Evolutionary conservation across 2,329 filamentous ascomycete genomes (phyloP).

Genomic region (Aschersonia sp.): DNA sequence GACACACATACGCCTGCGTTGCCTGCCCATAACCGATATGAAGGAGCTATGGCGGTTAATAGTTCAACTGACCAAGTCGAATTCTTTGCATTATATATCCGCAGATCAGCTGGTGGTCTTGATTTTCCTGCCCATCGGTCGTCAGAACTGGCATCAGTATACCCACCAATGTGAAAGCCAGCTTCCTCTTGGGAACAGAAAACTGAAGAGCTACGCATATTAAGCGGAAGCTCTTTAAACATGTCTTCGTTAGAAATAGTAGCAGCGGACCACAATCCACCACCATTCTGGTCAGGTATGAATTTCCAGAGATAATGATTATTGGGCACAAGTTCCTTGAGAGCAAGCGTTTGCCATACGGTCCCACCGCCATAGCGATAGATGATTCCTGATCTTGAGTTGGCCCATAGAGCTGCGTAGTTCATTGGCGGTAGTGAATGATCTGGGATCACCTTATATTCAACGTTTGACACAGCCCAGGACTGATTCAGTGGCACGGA

Average conservation of each 20-base stretch:
- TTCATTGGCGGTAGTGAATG: constrained; percentile 12
- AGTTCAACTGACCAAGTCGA: too few relatives aligned
- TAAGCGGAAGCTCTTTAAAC: constrained; percentile 21
- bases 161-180: constrained; percentile 17
- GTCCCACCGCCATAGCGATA: constrained; percentile 20
- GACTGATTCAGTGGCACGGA: constrained; percentile 17
- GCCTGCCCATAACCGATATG: too few relatives aligned
- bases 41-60: too few relatives aligned
- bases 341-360: constrained; percentile 1
- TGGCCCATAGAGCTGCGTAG: constrained; percentile 17
- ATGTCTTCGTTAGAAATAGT: constrained; percentile 12
- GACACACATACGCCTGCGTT: too few relatives aligned
- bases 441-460: constrained; percentile 14
- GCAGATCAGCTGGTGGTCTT: too few relatives aligned
- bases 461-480: constrained; percentile 19
- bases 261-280: constrained; percentile 15
- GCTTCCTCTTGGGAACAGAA: not conserved
- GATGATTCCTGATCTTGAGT: constrained; percentile 12
- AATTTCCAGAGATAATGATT: constrained; percentile 17
- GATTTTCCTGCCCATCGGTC: not conserved
- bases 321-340: not conserved
- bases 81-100: too few relatives aligned
- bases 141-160: not conserved
- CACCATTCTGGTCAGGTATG: constrained; percentile 14
- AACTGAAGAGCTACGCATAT: constrained; percentile 4